Conservation (phyloP, 2,329 filamentous ascomycete genomes). For the Pseudocercospora macadamiae region DNA sequence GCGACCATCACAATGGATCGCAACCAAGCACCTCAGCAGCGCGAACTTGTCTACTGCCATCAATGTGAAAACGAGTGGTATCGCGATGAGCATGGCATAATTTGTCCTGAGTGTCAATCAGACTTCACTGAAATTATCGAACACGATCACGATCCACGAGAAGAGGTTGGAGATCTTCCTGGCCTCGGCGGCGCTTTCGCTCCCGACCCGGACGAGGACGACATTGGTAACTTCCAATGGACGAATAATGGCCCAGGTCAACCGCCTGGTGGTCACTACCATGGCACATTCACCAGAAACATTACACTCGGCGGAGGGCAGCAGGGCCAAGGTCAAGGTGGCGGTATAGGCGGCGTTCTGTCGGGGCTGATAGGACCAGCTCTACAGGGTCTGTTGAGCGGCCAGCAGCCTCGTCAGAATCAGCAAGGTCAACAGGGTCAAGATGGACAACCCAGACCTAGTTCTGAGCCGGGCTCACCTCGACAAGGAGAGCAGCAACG, state of each 20-base stretch:
- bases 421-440: constrained; percentile 24
- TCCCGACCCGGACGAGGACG: constrained; percentile 54
- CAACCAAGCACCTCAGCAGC: constrained; percentile 33
- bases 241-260: constrained; percentile 34
- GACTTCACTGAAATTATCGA: constrained; percentile 80
- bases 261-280: constrained; percentile 33
- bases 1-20: constrained; percentile 13
- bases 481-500: constrained; percentile 19
- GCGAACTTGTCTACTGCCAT: constrained; percentile 86
- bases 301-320: constrained; percentile 25
- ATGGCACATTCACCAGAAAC: constrained; percentile 47
- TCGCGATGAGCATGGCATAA: constrained; percentile 66
- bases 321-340: constrained; percentile 21
- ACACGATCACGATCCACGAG: constrained; percentile 65
- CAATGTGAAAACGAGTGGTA: constrained; percentile 81
- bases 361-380: constrained; percentile 29
- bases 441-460: constrained; percentile 13
- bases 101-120: constrained; percentile 75
- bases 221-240: constrained; percentile 40
- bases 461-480: constrained; percentile 18
- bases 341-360: constrained; percentile 46
- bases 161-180: constrained; percentile 25
- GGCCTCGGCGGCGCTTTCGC: constrained; percentile 25
- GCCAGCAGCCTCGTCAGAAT: constrained; percentile 18
- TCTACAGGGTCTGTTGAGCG: constrained; percentile 27